Base-by-base conservation (phyloP, 139 green algal genomes). In the Chlorella sp. region DNA sequence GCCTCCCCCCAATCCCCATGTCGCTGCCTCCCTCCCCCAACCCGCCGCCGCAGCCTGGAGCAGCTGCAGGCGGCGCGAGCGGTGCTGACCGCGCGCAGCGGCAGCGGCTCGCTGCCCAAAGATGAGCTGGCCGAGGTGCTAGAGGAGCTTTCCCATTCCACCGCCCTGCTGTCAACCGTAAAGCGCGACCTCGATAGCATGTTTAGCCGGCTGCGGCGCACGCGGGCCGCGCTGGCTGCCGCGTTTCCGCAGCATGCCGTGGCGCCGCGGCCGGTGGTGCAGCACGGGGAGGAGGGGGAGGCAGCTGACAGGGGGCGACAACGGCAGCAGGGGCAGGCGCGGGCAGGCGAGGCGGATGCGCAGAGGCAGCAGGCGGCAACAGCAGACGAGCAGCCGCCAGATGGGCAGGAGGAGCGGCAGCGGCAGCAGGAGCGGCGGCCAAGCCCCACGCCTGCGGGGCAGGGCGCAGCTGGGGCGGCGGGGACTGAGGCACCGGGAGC, bases 131-230 rank as follows among this genome's bases (percentile, higher is more conserved):
- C 72, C 16, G 72, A 56, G 44, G 72, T 78, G 30, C 28, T 78
- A 13, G 72, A 78, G 32, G 72, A 78, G 72, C 44, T 78, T 43
- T 78, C 72, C 30, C 72, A 78, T 30, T 60, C 43, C 22, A 34
- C 43, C 30, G 72, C 44, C 28, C n/a, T 78, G 28, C 72, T 78
- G 43, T 43, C 30, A 2, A 38, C 36, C 9, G 11, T 78, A 1
- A 78, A 78, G 30, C 56, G 56, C 1, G 43, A 78, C 13, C 43
- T 78, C 28, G 72, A 78, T 19, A 9, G 13, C 0, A 40, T 78
- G 22, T 78, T 62, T 30, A n/a, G 30, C 30, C 43, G 72, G 30
- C 43, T 78, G 72, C 13, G 72, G 20, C 22, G 43, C 28, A 48
- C 56, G 13, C 44, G 44, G 13, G 8, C 13, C 36, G 24, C 72